Base-by-base conservation (phyloP, 768 basidiomycete genomes). In the Kwoniella heveanensis region DNA sequence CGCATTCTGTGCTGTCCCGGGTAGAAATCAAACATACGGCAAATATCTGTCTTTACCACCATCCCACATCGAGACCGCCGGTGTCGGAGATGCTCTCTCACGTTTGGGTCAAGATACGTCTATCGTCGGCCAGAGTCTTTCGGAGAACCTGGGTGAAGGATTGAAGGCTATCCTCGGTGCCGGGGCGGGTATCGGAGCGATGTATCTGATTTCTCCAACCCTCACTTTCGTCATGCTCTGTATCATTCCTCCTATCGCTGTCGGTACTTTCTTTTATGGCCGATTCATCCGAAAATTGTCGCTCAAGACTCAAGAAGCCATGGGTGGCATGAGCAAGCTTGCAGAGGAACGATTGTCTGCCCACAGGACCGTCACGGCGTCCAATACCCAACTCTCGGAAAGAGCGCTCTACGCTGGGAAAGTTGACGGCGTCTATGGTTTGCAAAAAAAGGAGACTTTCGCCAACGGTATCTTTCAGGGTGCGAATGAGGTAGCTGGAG, bases 401-500 rank as follows among this genome's bases (percentile, higher is more conserved):
- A 84, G 87, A 64, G 77, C 81, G 25, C 88, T 89, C 63, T 98
- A 95, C 72, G 84, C 86, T 56, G 82, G 88, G 15, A 80, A 81
- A 66, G 82, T 82, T 22, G 82, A 82, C 13, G 81, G 77, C 1
- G 88, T 97, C 1, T 85, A 96, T 30, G 77, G 81, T 1, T 85
- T 96, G 36, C 90, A 88, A 7, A 86, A 85, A 65, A 90, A 87
- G 69, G 94, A 98, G 79, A 91, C 94, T 0, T 81, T 90, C 61
- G 94, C 94, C 0, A 89, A 87, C 65, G 92, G 89, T 1, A 87
- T 95, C 51, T 98, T 97, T 82, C 94, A 89, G 74, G 93, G 92
- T 22, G 79, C 70, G 1, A 77, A 80, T 22, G 82, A 77, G 50
- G 75, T 72, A 8, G 69, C 71, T 17, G 75, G 75, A 13, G 75